Conservation (phyloP, 768 basidiomycete genomes). For the Gelatoporia subvermispora region DNA sequence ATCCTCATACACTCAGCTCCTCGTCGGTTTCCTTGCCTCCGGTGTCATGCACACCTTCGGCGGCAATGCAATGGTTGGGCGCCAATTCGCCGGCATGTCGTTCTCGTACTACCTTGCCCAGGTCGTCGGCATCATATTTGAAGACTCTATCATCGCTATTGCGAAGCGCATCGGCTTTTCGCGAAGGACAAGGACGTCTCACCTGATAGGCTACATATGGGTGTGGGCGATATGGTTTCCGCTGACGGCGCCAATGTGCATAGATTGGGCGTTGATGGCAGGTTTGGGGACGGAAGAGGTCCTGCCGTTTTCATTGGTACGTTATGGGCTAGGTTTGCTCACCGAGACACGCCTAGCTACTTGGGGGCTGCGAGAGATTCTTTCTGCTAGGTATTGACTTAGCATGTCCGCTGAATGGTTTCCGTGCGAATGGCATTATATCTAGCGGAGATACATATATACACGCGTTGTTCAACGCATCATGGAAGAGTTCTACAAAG, state of each 20-base stretch:
- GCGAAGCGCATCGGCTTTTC: slow-evolving; percentile 2
- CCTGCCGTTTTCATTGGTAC: no score
- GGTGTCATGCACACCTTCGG: slow-evolving; percentile 9
- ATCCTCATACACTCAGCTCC: slow-evolving; percentile 16
- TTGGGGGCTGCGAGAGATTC: no score
- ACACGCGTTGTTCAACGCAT: no score
- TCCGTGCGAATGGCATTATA: no score
- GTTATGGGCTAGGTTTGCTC: no score
- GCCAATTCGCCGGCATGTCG: slow-evolving; percentile 8
- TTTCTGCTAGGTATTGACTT: no score
- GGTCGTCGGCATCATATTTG: slow-evolving; percentile 31
- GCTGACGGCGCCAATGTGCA: slow-evolving; percentile 1
- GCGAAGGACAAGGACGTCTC: not conserved
- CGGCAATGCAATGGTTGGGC: slow-evolving; percentile 27
- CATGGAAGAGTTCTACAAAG: no score
- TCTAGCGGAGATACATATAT: no score
- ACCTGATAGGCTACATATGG: slow-evolving; percentile 9
- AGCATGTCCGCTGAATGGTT: no score
- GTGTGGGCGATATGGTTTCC: slow-evolving; percentile 7
- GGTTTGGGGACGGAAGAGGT: not conserved
- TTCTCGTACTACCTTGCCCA: slow-evolving; percentile 27
- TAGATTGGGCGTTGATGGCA: slow-evolving; percentile 2
- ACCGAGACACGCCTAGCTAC: no score
- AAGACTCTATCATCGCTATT: slow-evolving; percentile 24
- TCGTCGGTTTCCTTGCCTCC: slow-evolving; percentile 15